Evolutionary conservation across 2,329 filamentous ascomycete genomes (phyloP).

Genomic region (Davidsoniella virescens): DNA sequence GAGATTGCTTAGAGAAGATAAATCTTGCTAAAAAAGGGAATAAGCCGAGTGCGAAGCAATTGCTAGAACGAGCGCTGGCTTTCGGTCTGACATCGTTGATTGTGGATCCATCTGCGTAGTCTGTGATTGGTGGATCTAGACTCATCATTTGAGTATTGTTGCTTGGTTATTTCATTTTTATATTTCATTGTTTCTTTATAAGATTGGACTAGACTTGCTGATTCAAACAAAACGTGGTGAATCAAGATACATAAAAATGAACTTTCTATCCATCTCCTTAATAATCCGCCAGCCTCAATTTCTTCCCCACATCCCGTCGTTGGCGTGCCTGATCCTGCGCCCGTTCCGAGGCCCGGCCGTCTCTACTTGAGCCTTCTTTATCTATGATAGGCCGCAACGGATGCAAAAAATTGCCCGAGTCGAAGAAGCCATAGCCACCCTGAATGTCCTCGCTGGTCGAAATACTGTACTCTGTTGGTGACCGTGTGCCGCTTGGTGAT

Average conservation of each 20-base stretch:
- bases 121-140: slow-evolving; percentile 5
- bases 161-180: neutral
- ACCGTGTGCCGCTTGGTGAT: slow-evolving; percentile 34
- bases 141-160: neutral
- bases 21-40: neutral
- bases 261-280: slow-evolving; percentile 21
- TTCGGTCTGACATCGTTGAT: slow-evolving; percentile 9
- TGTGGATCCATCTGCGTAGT: slow-evolving; percentile 3
- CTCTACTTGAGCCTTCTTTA: slow-evolving; percentile 39
- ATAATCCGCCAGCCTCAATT: slow-evolving; percentile 54
- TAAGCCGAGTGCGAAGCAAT: neutral
- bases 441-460: slow-evolving; percentile 72
- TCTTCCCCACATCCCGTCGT: slow-evolving; percentile 57
- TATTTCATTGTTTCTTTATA: neutral
- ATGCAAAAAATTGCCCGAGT: slow-evolving; percentile 84
- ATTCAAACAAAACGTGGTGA: no score
- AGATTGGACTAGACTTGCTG: neutral
- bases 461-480: slow-evolving; percentile 49
- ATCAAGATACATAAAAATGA: neutral
- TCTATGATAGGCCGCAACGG: slow-evolving; percentile 43
- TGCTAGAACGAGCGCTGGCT: neutral
- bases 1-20: neutral
- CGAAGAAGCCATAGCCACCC: slow-evolving; percentile 91
- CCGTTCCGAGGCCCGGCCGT: slow-evolving; percentile 39
- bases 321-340: slow-evolving; percentile 39